Base-by-base conservation (phyloP, 78 protist species). In the Anaeramoeba flamelloides region DNA sequence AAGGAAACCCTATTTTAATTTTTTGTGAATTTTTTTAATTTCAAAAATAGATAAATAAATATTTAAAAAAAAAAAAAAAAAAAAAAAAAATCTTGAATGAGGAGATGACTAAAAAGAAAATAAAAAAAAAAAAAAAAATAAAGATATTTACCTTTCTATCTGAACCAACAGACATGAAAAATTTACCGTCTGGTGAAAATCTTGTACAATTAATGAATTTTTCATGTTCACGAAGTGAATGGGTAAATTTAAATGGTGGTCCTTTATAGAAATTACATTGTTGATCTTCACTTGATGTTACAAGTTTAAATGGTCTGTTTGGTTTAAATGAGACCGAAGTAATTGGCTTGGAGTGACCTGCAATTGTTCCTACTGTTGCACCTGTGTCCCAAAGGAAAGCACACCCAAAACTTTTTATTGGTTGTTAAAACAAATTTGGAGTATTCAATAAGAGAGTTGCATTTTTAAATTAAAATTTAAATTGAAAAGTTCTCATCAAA, bases 161-260 rank as follows among this genome's bases (percentile, higher is more conserved):
- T 0, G 93, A 81, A 2, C 86, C 53, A 34, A 82, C 93, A 2
- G 88, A 36, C 8, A 83, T 80, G 32, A 79, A 37, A 39, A 36
- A 38, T 37, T 41, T 40, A 38, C 94, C 95, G 75, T 89, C 82
- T 40, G 93, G 95, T 36, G 85, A 65, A 86, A 85, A 91, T 76
- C 94, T 87, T 38, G 90, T 90, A 74, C 90, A 82, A 89, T 87
- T 92, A 82, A 91, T 91, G 53, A 84, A 87, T 32, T 81, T 33
- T 12, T 3, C 3, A 2, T 3, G 1, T 22, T 2, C 80, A 41
- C 81, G 79, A 79, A 39, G 17, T 37, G 74, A 26, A 64, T 87
- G 79, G 77, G 76, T 80, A 87, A 82, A 89, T 82, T 90, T 91
- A 93, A 94, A 94, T 37, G 96, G 96, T 22, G 96, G 95, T 26